phyloP scores from a whole-genome alignment of 169 alveolate species.

The Cryptosporidium sp. region DNA sequence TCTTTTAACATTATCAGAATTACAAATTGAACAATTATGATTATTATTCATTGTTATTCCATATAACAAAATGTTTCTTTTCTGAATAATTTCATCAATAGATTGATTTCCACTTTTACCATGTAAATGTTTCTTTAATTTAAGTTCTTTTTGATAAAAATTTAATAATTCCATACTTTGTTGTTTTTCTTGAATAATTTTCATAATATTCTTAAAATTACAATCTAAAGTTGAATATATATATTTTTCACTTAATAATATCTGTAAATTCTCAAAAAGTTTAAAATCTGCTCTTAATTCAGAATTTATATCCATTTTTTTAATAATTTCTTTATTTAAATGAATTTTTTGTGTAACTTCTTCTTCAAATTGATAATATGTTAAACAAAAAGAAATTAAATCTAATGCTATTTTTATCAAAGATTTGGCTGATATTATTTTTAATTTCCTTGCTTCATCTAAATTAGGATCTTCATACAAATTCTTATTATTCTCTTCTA shows the following conservation, averaged over 20 bases:
- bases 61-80: background rate
- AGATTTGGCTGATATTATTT: background rate
- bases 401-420: background rate
- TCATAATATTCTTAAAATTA: background rate
- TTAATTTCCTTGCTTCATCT: background rate
- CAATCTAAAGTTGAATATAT: conserved; percentile 11
- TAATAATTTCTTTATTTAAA: background rate
- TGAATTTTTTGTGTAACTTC: background rate
- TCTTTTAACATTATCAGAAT: background rate
- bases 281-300: background rate
- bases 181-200: background rate
- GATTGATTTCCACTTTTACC: background rate
- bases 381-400: conserved; percentile 3
- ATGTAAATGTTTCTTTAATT: background rate
- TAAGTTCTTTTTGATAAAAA: background rate
- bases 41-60: background rate
- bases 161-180: background rate
- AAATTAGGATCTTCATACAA: background rate
- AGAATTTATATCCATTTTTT: background rate
- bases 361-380: no score
- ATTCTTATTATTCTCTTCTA: background rate
- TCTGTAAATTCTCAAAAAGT: background rate
- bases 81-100: background rate
- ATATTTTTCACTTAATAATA: background rate
- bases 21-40: background rate